phyloP scores from a whole-genome alignment of 352 stramenopile species.

The Pelagophyceae sp. region DNA sequence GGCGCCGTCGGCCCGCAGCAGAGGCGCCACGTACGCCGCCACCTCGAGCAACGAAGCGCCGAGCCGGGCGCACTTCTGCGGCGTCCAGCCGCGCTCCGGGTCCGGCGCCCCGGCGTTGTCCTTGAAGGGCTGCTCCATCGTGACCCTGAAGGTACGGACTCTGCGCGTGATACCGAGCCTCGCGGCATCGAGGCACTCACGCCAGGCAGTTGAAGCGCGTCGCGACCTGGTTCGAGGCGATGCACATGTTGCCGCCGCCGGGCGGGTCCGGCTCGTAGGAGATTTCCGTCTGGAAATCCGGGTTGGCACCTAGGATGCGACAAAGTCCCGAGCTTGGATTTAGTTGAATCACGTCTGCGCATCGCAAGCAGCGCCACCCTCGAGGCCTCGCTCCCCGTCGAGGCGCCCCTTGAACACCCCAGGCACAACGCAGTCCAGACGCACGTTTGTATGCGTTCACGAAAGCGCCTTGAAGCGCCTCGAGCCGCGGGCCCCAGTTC shows the following conservation, averaged over 20 bases:
- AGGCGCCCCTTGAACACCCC: neutral
- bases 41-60: constrained; percentile 43
- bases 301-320: too few species aligned
- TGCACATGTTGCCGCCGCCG: constrained; percentile 38
- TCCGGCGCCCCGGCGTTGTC: constrained; percentile 52
- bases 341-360: neutral
- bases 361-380: neutral
- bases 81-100: constrained; percentile 44
- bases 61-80: constrained; percentile 36
- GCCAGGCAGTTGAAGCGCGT: constrained; percentile 53
- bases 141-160: too few species aligned
- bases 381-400: neutral
- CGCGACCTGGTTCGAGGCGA: constrained; percentile 56
- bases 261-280: neutral
- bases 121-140: constrained; percentile 63
- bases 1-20: too few species aligned
- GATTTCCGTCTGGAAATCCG: too few species aligned
- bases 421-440: too few species aligned
- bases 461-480: too few species aligned
- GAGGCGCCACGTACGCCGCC: too few species aligned
- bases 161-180: too few species aligned
- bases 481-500: too few species aligned
- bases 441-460: too few species aligned
- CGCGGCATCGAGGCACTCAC: too few species aligned
- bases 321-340: neutral